Conservation (phyloP, 176 grass and related monocot genomes). For the Bothriochloa decipiens region DNA sequence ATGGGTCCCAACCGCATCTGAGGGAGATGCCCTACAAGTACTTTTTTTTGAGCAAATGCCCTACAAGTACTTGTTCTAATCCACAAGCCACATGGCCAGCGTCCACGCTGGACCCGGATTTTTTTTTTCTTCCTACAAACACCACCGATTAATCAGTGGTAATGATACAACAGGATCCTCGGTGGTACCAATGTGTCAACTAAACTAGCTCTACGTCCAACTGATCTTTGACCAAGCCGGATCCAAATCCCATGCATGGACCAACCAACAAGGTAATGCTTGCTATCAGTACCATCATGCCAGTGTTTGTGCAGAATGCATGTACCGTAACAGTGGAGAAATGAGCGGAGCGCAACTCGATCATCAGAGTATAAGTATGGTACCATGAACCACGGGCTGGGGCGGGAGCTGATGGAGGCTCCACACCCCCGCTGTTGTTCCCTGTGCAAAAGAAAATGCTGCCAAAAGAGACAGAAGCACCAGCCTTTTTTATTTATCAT, state of each 20-base stretch:
- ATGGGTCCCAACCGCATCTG: constrained; percentile 17
- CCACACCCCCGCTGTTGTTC: background rate
- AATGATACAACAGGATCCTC: constrained; percentile 25
- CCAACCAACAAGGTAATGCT: background rate
- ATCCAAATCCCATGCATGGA: constrained; percentile 1
- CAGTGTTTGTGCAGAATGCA: background rate
- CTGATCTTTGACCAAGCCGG: background rate
- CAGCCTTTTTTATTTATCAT: constrained; percentile 9
- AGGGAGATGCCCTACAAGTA: constrained; percentile 28
- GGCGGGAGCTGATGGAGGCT: background rate
- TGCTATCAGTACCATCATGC: background rate
- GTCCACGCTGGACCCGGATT: constrained; percentile 4
- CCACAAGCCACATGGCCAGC: constrained; percentile 20
- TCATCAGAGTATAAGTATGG: background rate
- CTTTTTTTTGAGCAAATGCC: too few relatives aligned
- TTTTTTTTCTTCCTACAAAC: background rate
- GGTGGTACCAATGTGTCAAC: constrained; percentile 2
- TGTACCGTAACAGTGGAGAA: background rate
- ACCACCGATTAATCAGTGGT: background rate
- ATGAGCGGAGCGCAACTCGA: background rate
- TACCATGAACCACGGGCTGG: background rate
- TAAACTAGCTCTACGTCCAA: constrained; percentile 13
- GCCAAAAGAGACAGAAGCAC: constrained; percentile 7
- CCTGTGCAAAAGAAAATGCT: constrained; percentile 12
- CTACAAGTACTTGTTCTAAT: constrained; percentile 18